Base-by-base conservation (phyloP, 768 basidiomycete genomes). In the Plicaturopsis crispa region DNA sequence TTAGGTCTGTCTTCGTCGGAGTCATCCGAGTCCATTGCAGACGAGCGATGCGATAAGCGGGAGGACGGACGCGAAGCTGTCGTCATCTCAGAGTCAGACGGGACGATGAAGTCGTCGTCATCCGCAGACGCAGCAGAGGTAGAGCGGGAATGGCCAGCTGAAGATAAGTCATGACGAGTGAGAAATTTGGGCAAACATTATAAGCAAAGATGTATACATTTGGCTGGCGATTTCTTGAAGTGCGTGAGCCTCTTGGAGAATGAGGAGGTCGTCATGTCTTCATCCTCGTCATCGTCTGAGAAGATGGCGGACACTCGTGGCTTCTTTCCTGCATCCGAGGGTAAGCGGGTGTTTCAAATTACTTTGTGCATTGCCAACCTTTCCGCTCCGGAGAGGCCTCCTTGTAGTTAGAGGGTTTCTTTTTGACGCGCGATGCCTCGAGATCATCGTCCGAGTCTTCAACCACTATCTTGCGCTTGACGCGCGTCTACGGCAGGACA, bases 371-470 rank as follows among this genome's bases (percentile, higher is more conserved):
- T n/a, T n/a, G n/a, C n/a, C n/a, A n/a, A n/a, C n/a, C n/a, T n/a
- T n/a, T n/a, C n/a, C n/a, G n/a, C 19, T 44, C 49, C 5, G 52
- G 56, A 16, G 62, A 59, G 24, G 56, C 56, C 14, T 46, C 50
- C 14, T 38, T 55, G 35, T 50, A 51, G 14, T 40, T 46, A 32
- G 36, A 17, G n/a, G n/a, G n/a, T 42, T 40, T 20, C 41, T 36
- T 44, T 36, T 36, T 36, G 21, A 23, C 13, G 17, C 36, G 45
- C 38, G 36, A 42, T 30, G 50, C 37, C 44, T 47, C 45, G n/a
- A 32, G 51, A 46, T 82, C 80, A n/a, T 82, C 79, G 40, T 88
- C 85, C 1, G 84, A 86, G 46, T 85, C 84, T 7, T 72, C 72
- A 17, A 79, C 48, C 17, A 82, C 54, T 14, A 78, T 67, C 58